Percentiles rank a stretch among this genome's conserved stretches.
Evolutionary conservation across 2,329 filamentous ascomycete species (phyloP).

Genomic region (Dactylellina sp.): DNA sequence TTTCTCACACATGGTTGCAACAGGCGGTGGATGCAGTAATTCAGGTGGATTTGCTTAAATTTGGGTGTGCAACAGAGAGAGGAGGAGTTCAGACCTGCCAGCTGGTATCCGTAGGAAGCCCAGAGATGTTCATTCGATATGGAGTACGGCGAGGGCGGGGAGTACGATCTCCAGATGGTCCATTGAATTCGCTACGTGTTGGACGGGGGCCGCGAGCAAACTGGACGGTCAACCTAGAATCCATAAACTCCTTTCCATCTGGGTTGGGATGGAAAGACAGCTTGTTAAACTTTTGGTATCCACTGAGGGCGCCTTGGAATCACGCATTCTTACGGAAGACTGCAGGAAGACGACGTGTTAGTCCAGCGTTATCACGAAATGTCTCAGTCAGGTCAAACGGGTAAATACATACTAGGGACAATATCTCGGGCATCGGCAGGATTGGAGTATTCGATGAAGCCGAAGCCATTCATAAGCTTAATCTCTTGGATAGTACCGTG

Average conservation of each 20-base stretch:
- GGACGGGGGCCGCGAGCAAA: conserved; percentile 89
- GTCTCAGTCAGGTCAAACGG: conserved; percentile 45
- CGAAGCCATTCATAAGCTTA: conserved; percentile 99
- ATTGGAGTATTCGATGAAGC: conserved; percentile 99
- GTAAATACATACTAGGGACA: conserved; percentile 81
- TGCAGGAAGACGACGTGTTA: conserved; percentile 62
- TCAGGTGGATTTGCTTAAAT: not conserved
- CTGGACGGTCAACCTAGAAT: conserved; percentile 95
- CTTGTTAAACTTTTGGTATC: conserved; percentile 20
- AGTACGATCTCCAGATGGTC: conserved; percentile 71
- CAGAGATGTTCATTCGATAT: conserved; percentile 96
- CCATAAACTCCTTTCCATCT: conserved; percentile 98
- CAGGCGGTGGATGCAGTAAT: conserved; percentile 34
- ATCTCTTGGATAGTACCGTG: conserved; percentile 98
- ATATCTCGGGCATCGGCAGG: conserved; percentile 98
- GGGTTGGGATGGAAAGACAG: conserved; percentile 7
- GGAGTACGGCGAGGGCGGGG: conserved; percentile 91
- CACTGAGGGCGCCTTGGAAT: conserved; percentile 62
- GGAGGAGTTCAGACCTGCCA: conserved; percentile 88
- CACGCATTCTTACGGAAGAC: conserved; percentile 71
- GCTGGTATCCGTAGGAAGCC: conserved; percentile 97
- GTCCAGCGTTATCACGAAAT: not conserved
- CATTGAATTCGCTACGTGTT: conserved; percentile 72
- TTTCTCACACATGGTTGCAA: conserved; percentile 49
- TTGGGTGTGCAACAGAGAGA: conserved; percentile 52